These are phyloP conservation scores for Thielaviopsis cerberus DNA, from an alignment of 2,329 filamentous ascomycete genomes.

Conservation along the genomic window DNA sequence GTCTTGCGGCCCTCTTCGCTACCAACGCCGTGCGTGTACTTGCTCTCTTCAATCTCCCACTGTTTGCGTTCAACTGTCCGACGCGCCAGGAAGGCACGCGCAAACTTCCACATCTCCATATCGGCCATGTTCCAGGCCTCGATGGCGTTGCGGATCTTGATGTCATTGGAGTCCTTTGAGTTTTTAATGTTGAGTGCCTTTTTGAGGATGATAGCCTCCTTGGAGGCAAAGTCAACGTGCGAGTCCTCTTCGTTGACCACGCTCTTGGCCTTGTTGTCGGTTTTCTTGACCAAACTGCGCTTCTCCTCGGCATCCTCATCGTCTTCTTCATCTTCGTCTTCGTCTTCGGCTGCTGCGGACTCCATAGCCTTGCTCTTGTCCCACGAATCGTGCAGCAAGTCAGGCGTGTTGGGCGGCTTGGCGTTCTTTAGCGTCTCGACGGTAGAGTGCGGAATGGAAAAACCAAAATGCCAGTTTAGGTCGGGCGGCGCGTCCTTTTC, in stretches of 20 bases:
- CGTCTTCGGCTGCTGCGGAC: constrained; percentile 6
- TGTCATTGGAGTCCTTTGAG: constrained; percentile 25
- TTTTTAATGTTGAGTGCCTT: constrained; percentile 31
- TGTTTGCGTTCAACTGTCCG: constrained; percentile 41
- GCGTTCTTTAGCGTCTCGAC: constrained; percentile 8
- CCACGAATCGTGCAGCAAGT: constrained; percentile 23
- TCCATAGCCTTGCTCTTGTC: background rate
- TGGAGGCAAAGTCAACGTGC: background rate
- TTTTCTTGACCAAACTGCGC: constrained; percentile 15
- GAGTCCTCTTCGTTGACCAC: constrained; percentile 24
- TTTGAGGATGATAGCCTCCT: constrained; percentile 34
- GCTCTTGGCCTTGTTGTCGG: constrained; percentile 28
- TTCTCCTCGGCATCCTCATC: constrained; percentile 29
- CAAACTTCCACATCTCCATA: constrained; percentile 60
- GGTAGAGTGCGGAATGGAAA: constrained; percentile 45
- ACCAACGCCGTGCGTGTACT: constrained; percentile 44
- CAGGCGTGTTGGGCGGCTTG: constrained; percentile 20
- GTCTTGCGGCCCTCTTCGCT: constrained; percentile 25
- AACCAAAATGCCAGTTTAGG: constrained; percentile 79
- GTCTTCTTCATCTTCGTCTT: constrained; percentile 15
- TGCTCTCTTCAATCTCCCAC: constrained; percentile 54
- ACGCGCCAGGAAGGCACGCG: constrained; percentile 47
- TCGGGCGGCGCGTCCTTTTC: constrained; percentile 45
- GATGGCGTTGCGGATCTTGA: constrained; percentile 32
- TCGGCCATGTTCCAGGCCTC: constrained; percentile 54